These are phyloP conservation scores for Diplodia mutila DNA, from an alignment of 2,329 filamentous ascomycete species.

Conservation along the genomic window DNA sequence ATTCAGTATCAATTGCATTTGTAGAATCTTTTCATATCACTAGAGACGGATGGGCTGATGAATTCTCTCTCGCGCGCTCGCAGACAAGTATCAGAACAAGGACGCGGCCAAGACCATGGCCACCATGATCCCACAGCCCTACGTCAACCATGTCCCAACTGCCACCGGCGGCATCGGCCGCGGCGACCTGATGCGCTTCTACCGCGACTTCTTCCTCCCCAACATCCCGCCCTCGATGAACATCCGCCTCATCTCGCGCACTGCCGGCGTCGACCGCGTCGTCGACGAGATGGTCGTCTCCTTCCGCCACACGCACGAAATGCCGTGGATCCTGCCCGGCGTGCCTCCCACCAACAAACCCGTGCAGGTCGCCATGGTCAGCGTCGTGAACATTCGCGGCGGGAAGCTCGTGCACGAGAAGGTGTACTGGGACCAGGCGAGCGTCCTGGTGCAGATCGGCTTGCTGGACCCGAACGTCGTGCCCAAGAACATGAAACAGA, in stretches of 20 bases:
- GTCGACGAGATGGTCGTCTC: conserved; percentile 62
- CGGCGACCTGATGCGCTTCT: conserved; percentile 54
- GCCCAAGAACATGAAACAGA: conserved; percentile 46
- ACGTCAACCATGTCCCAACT: conserved; percentile 47
- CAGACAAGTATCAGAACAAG: conserved; percentile 28
- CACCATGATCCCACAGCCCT: conserved; percentile 37
- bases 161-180: conserved; percentile 49
- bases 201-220: conserved; percentile 60
- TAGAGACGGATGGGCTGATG: conserved; percentile 2
- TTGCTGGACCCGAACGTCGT: conserved; percentile 59
- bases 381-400: conserved; percentile 57
- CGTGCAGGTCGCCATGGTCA: conserved; percentile 61
- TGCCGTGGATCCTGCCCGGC: conserved; percentile 63
- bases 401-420: conserved; percentile 60
- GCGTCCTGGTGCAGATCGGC: conserved; percentile 60
- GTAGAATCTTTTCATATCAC: neutral
- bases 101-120: conserved; percentile 36
- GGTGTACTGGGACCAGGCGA: conserved; percentile 64
- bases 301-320: conserved; percentile 60
- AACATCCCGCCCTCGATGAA: conserved; percentile 57
- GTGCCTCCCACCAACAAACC: conserved; percentile 59
- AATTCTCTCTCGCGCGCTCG: neutral
- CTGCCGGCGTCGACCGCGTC: conserved; percentile 59
- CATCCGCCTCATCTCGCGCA: conserved; percentile 59
- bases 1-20: neutral